These are phyloP conservation scores for Penicillium arizonense DNA, from an alignment of 495 filamentous ascomycete species.

Conservation along the genomic window DNA sequence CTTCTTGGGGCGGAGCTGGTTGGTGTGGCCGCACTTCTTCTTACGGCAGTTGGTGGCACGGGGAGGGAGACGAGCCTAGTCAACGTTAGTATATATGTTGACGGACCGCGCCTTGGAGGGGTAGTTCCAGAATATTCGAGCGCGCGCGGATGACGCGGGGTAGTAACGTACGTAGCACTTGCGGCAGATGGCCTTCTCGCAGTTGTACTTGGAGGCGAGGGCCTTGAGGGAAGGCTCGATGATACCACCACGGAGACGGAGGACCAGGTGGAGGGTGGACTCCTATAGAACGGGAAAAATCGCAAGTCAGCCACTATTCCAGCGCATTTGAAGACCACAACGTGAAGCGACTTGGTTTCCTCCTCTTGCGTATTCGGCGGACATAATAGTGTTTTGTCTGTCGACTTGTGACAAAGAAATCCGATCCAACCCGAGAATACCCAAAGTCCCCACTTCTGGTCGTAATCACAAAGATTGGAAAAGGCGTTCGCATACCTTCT, in stretches of 20 bases:
- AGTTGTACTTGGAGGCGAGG: constrained; percentile 98
- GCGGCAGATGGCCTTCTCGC: constrained; percentile 99
- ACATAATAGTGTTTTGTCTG: not conserved
- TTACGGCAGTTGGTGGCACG: constrained; percentile 99
- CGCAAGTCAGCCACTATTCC: constrained; percentile 25
- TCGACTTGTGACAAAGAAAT: not conserved
- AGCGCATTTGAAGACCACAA: constrained; percentile 1
- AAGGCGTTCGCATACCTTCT: constrained; percentile 70
- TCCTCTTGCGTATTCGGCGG: constrained; percentile 10
- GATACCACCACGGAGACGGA: constrained; percentile 98
- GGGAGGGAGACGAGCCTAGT: constrained; percentile 88
- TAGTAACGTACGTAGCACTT: constrained; percentile 87
- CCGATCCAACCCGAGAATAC: constrained; percentile 4
- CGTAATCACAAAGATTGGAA: constrained; percentile 8
- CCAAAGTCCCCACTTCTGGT: not conserved
- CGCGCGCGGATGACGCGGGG: constrained; percentile 1
- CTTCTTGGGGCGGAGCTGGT: constrained; percentile 99
- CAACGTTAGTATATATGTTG: constrained; percentile 16
- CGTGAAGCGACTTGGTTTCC: constrained; percentile 1
- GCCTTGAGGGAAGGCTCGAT: constrained; percentile 99
- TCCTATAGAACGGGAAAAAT: constrained; percentile 56
- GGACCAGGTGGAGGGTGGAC: constrained; percentile 98
- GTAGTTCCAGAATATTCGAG: not conserved
- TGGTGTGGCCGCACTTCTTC: constrained; percentile 99
- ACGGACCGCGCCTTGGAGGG: not conserved